Evolutionary conservation across 495 filamentous ascomycete species (phyloP), one percentile per base, ranked within the genome.

Genomic region (Staphylotrichum tortipilum): DNA sequence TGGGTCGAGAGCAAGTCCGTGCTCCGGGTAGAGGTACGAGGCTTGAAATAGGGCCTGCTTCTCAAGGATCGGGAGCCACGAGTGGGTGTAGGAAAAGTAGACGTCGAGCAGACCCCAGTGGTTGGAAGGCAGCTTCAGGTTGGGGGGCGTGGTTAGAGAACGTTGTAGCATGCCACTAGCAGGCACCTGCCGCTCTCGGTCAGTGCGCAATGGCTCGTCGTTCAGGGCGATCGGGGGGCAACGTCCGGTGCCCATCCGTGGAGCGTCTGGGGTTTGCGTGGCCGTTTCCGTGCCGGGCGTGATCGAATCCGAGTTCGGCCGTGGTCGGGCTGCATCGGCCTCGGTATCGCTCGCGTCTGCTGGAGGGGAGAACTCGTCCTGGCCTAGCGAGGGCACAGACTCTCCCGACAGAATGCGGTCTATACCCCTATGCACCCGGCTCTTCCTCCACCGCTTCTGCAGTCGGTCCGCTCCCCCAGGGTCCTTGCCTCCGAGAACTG

Each of bases 41-140:
- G 65, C 63, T 28, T 74, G 75, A 42, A 61, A 69, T 40, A 87
- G 68, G 48, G 79, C 80, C 57, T 85, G 80, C 58, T 85, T 86
- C 22, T 85, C 80, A 28, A 82, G 67, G 33, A 87, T 79, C 4
- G 85, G 85, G 15, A 88, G 74, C 84, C 84, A 89, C 10, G 73
- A 74, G 59, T 86, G 80, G 3, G 84, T 88, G 45, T 80, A 78
- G 3, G 83, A 78, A 57, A 87, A 87, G 57, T 85, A 87, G 7
- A 82, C 71, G 57, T 89, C 83, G 19, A 89, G 66, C 3, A 88
- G 64, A 24, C 77, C 75, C 56, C 82, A 84, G 6, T 80, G 74
- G 45, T 83, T 78, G 18, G 73, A 60, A 11, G 84, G 84, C 2
- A 85, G 68, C 44, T 68, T 68, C 7, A 77, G 49, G 14, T 55